Conservation (phyloP, 768 basidiomycete species). For the Xerocomus brunneocitrinus region DNA sequence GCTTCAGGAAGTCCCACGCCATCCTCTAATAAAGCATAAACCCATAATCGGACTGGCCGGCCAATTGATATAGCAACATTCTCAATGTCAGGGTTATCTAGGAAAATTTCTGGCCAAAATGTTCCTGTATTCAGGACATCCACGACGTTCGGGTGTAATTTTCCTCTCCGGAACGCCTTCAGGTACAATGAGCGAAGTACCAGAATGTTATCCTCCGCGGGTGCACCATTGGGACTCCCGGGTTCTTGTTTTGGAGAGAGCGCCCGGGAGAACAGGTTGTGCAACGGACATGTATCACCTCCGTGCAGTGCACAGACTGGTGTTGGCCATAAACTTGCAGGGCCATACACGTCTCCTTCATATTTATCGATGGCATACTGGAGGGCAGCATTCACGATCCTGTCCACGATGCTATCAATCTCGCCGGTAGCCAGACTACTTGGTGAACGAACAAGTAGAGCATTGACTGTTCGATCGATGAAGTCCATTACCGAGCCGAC, state of each 20-base stretch:
- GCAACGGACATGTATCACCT: slow-evolving; percentile 50
- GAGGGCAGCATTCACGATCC: slow-evolving; percentile 67
- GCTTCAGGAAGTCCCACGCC: slow-evolving; percentile 54
- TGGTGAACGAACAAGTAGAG: slow-evolving; percentile 49
- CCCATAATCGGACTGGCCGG: slow-evolving; percentile 58
- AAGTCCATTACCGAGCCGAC: slow-evolving; percentile 73
- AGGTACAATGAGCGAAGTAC: slow-evolving; percentile 51
- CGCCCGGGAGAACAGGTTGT: slow-evolving; percentile 48
- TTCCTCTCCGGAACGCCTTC: slow-evolving; percentile 58
- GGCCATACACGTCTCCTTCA: slow-evolving; percentile 37
- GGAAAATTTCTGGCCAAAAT: slow-evolving; percentile 67
- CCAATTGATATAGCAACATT: slow-evolving; percentile 61
- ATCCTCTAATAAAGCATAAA: slow-evolving; percentile 64
- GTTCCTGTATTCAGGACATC: slow-evolving; percentile 60
- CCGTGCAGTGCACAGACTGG: slow-evolving; percentile 60
- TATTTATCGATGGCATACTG: slow-evolving; percentile 72
- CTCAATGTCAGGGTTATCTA: slow-evolving; percentile 75
- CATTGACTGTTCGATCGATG: slow-evolving; percentile 62
- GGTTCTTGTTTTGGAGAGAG: slow-evolving; percentile 17
- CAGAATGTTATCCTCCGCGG: slow-evolving; percentile 13
- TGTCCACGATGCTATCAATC: slow-evolving; percentile 58
- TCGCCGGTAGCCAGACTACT: slow-evolving; percentile 55
- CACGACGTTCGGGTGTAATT: slow-evolving; percentile 51
- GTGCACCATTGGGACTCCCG: slow-evolving; percentile 10
- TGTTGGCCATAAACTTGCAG: slow-evolving; percentile 48